Percentiles rank a stretch among this genome's conserved stretches.
phyloP scores from a whole-genome alignment of 371 early-diverging fungal species.

The Circinella umbellata region DNA sequence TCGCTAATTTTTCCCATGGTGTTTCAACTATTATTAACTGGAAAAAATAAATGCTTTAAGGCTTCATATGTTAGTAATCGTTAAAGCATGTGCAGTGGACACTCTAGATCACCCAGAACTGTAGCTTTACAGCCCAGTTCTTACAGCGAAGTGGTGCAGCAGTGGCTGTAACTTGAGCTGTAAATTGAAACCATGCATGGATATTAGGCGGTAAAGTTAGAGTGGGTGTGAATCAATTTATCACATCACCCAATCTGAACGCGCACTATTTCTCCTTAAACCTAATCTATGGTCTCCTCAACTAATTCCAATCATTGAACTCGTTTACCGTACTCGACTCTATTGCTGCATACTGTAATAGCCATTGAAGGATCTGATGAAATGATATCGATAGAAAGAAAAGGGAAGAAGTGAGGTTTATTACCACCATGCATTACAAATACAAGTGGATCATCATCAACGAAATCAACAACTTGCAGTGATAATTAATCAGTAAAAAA shows the following conservation, averaged over 20 bases:
- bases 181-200: too few relatives aligned
- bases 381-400: background rate
- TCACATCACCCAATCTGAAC: background rate
- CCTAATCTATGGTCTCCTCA: background rate
- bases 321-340: background rate
- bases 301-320: slow-evolving; percentile 4
- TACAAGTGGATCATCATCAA: background rate
- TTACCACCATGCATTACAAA: background rate
- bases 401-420: background rate
- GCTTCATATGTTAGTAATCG: background rate
- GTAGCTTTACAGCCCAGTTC: too few relatives aligned
- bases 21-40: background rate
- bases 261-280: background rate
- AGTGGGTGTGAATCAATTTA: background rate
- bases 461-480: background rate
- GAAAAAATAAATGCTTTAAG: background rate
- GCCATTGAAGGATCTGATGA: background rate
- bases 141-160: too few relatives aligned
- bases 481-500: too few relatives aligned
- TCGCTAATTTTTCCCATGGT: too few relatives aligned
- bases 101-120: too few relatives aligned
- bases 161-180: too few relatives aligned
- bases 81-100: background rate
- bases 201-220: too few relatives aligned
- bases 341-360: background rate